phyloP scores from a whole-genome alignment of 2,329 filamentous ascomycete species.

The Verticillium dahliae region DNA sequence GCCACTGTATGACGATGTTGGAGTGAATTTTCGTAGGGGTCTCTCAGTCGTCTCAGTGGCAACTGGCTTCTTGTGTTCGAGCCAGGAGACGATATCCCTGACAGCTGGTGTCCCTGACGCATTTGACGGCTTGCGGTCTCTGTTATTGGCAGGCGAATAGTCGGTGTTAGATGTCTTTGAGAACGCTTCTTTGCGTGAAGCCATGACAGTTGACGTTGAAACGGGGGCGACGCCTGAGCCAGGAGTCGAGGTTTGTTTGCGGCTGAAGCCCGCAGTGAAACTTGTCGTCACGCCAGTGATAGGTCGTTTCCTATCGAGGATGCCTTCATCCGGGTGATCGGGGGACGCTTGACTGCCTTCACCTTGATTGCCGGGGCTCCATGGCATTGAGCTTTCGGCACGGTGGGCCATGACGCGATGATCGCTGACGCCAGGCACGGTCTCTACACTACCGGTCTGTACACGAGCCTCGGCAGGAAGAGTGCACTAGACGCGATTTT shows the following conservation, averaged over 20 bases:
- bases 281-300: constrained; percentile 5
- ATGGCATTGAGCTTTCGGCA: not conserved
- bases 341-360: too few relatives aligned
- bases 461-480: too few relatives aligned
- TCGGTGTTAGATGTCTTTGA: not conserved
- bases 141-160: not conserved
- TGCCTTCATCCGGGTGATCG: not conserved
- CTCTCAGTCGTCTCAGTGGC: not conserved
- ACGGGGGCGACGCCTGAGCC: not conserved
- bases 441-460: too few relatives aligned
- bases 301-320: constrained; percentile 9
- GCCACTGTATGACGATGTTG: not conserved
- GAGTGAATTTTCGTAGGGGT: not conserved
- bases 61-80: not conserved
- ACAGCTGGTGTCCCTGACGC: not conserved
- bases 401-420: not conserved
- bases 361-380: not conserved
- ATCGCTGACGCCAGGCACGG: too few relatives aligned
- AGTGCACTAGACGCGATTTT: too few relatives aligned
- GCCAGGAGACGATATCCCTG: not conserved
- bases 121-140: not conserved
- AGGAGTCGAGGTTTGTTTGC: not conserved
- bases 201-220: not conserved
- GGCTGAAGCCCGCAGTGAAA: constrained; percentile 9
- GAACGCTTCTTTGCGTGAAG: not conserved